Evolutionary conservation across 306 rosid genomes (phyloP), one percentile per base, ranked within the genome.

Genomic region (Geum urbanum): DNA sequence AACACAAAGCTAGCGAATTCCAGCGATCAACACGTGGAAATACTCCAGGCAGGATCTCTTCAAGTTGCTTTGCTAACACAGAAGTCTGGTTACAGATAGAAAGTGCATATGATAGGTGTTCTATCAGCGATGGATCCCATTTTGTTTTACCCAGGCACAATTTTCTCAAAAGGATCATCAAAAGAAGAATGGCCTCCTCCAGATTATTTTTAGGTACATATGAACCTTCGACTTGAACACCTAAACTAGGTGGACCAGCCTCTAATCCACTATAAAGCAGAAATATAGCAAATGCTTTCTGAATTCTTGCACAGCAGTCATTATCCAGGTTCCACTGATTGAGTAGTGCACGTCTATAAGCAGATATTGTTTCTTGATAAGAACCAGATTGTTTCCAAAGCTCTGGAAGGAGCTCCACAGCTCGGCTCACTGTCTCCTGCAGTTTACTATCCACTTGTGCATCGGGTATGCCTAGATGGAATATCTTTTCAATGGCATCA

Each of bases 361-460:
- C 89, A 58, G 80, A 63, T 45, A 91, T 79, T 64, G 96, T 86
- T 79, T 95, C 99, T 22, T 79, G 84, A 74, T 70, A 77, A 79
- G 76, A 63, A 66, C 92, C 86, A 11, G 87, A 88, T 76, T 82
- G 88, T 77, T 88, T 89, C 89, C 88, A 91, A 49, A 94, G 96
- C 75, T 87, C 97, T 14, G 99, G 99, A 84, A 91, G 96, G 74
- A 94, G 91, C 89, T 91, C 99, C 51, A 91, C 99, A 72, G 96
- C 90, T 67, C 85, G 87, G 77, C 85, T 86, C 46, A 94, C 87
- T 61, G 84, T 87, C 73, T 89, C 99, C 84, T 87, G 96, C 89
- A 94, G 76, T 77, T 81, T 94, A 72, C 53, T 66, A 57, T 94
- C 99, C 78, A 89, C 95, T 87, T 91, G 97, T 49, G 78, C 84